Evolutionary conservation across 176 grass and related monocot genomes (phyloP).

Genomic region (Ensete ventricosum): DNA sequence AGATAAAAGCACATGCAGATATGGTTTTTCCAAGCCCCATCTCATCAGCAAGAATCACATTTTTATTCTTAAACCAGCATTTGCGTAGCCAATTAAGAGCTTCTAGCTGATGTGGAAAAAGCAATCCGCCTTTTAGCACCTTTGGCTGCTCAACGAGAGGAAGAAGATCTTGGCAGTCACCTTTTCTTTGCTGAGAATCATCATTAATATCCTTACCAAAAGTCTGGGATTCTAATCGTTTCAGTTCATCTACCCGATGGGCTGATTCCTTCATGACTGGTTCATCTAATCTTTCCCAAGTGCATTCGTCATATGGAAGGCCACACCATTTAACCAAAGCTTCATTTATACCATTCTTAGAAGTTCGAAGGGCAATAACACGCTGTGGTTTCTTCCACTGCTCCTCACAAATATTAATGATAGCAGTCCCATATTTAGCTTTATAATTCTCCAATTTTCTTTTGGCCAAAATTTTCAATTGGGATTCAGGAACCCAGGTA

Average conservation of each 20-base stretch:
- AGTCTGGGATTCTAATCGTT: constrained; percentile 53
- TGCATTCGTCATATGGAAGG: constrained; percentile 90
- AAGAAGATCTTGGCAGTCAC: constrained; percentile 49
- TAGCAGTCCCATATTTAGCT: constrained; percentile 59
- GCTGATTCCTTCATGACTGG: constrained; percentile 53
- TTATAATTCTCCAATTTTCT: constrained; percentile 97
- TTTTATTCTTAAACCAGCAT: constrained; percentile 87
- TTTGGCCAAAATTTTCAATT: constrained; percentile 74
- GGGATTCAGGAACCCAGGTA: constrained; percentile 74
- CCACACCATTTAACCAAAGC: constrained; percentile 89
- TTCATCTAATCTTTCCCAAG: constrained; percentile 95
- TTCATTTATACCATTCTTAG: constrained; percentile 43
- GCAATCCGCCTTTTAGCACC: constrained; percentile 74
- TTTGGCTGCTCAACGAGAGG: constrained; percentile 73
- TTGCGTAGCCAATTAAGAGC: constrained; percentile 98
- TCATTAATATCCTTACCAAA: constrained; percentile 49
- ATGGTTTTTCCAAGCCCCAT: constrained; percentile 99
- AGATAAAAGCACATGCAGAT: constrained; percentile 90
- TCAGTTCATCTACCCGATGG: constrained; percentile 72
- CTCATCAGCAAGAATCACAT: constrained; percentile 99
- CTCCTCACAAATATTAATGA: constrained; percentile 87
- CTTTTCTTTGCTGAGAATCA: constrained; percentile 31
- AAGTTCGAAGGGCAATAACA: constrained; percentile 50
- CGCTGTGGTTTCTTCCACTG: constrained; percentile 80
- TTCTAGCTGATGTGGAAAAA: constrained; percentile 97